A percentile compares a stretch with the other conserved stretches of the same genome.
phyloP scores from a whole-genome alignment of 2,329 filamentous ascomycete genomes.

The Helicocarpus griseus region DNA sequence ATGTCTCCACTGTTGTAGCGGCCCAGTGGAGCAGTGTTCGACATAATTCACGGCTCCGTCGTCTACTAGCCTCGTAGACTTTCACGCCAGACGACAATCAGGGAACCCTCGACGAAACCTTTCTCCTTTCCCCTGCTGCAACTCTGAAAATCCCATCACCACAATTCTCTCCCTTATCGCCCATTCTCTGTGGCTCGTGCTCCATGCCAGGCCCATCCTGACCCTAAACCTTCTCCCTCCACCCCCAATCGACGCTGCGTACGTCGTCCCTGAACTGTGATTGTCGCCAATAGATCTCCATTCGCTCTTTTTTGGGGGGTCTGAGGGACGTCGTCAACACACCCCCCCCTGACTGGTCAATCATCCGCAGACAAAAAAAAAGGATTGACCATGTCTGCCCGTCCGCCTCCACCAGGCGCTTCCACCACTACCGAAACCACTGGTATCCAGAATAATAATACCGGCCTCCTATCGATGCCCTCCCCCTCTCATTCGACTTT shows the following conservation, averaged over 20 bases:
- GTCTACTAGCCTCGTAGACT: neutral
- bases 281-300: slow-evolving; percentile 2
- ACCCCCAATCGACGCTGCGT: neutral
- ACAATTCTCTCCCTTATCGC: neutral
- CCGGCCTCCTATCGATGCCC: neutral
- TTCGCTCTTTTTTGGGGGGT: neutral
- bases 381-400: slow-evolving; percentile 1
- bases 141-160: neutral
- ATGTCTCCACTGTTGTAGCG: neutral
- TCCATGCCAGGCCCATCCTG: neutral
- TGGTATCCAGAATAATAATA: slow-evolving; percentile 1
- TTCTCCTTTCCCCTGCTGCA: neutral
- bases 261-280: neutral
- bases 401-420: slow-evolving; percentile 13
- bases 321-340: neutral
- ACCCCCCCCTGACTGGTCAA: neutral
- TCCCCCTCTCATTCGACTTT: slow-evolving; percentile 8
- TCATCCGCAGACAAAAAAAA: neutral
- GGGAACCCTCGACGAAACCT: neutral
- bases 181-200: neutral
- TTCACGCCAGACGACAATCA: neutral
- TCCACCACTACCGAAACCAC: no score
- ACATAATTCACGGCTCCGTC: neutral
- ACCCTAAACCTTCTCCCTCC: neutral
- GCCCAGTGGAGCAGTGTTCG: neutral